Evolutionary conservation across 257 asterid species (phyloP).

Genomic region (Lycium ferocissimum): DNA sequence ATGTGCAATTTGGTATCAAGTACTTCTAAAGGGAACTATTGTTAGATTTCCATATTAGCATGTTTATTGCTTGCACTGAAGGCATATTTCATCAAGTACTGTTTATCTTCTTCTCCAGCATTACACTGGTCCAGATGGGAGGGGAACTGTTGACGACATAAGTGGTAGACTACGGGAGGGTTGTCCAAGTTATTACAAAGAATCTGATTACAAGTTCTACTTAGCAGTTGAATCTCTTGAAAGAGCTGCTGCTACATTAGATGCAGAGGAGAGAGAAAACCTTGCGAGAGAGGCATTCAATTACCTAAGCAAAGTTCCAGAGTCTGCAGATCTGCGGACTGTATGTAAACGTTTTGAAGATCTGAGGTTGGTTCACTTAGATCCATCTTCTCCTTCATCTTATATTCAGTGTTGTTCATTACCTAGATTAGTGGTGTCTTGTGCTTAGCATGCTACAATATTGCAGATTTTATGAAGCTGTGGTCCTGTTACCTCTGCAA

Average conservation of each 20-base stretch:
- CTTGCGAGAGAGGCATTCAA: constrained; percentile 93
- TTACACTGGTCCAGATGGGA: constrained; percentile 96
- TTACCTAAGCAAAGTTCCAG: constrained; percentile 84
- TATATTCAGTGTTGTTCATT: constrained; percentile 30
- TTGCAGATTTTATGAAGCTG: constrained; percentile 98
- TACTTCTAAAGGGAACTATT: not conserved
- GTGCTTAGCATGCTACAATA: constrained; percentile 34
- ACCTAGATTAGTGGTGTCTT: constrained; percentile 20
- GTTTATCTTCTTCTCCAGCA: constrained; percentile 64
- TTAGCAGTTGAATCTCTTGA: constrained; percentile 96
- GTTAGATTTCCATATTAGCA: not conserved
- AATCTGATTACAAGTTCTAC: constrained; percentile 91
- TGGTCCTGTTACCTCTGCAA: constrained; percentile 87
- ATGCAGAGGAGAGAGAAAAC: constrained; percentile 71
- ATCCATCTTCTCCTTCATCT: constrained; percentile 4
- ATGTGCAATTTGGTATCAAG: constrained; percentile 16
- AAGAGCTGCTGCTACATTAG: constrained; percentile 81
- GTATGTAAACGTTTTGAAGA: constrained; percentile 98
- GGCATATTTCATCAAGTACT: constrained; percentile 40
- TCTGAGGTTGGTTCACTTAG: constrained; percentile 67
- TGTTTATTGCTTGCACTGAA: constrained; percentile 26
- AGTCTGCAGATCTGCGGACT: constrained; percentile 83
- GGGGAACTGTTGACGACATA: constrained; percentile 97
- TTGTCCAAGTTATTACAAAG: constrained; percentile 92
- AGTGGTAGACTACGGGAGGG: constrained; percentile 88